These are phyloP conservation scores for Solioccasus polychromus DNA, from an alignment of 768 basidiomycete genomes.

Conservation along the genomic window DNA sequence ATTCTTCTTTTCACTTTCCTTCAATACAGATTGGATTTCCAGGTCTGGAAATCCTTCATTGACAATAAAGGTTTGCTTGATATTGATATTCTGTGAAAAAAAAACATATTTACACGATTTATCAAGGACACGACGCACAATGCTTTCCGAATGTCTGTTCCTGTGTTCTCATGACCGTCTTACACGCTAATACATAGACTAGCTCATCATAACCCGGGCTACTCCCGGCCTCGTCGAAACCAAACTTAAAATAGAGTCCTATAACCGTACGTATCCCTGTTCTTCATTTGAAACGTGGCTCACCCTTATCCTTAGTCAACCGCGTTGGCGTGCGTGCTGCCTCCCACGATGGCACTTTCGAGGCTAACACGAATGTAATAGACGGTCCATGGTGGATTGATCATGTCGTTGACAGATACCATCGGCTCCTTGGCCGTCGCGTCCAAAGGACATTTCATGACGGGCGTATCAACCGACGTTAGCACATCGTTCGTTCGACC, in stretches of 20 bases:
- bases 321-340: conserved; percentile 64
- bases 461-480: conserved; percentile 83
- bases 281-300: not conserved
- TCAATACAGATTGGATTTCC: conserved; percentile 2
- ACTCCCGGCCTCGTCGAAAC: conserved; percentile 70
- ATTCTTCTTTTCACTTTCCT: not conserved
- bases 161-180: not conserved
- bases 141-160: conserved; percentile 73
- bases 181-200: not conserved
- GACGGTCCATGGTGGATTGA: conserved; percentile 77
- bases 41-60: conserved; percentile 82
- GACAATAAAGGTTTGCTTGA: conserved; percentile 59
- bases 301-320: conserved; percentile 52
- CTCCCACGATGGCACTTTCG: not conserved
- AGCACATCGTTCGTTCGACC: conserved; percentile 76
- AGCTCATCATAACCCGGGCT: conserved; percentile 66
- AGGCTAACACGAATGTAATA: conserved; percentile 13
- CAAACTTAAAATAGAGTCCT: conserved; percentile 69
- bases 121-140: conserved; percentile 69
- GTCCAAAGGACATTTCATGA: conserved; percentile 80
- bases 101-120: conserved; percentile 4
- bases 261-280: conserved; percentile 53
- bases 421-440: conserved; percentile 83
- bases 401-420: conserved; percentile 81
- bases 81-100: rapidly evolving